Evolutionary conservation across 352 stramenopile species (phyloP).

Genomic region (Peronospora destructor): DNA sequence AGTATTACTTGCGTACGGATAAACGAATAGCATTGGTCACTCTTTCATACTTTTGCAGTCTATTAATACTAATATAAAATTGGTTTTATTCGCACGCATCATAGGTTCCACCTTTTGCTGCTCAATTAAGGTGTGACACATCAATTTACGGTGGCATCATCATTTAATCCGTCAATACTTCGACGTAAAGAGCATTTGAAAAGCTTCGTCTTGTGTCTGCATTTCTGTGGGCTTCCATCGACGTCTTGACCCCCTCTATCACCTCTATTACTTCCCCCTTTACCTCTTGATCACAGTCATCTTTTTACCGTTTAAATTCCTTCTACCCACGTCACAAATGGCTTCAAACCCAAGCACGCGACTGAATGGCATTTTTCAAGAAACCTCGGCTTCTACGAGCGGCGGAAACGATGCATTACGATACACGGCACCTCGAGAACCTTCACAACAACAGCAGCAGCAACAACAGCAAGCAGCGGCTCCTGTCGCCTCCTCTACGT

Average conservation of each 20-base stretch:
- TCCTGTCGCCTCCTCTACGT: constrained; percentile 12
- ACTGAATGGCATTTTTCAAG: constrained; percentile 55
- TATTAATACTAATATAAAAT: no score
- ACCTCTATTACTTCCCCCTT: constrained; percentile 4
- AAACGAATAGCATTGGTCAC: not conserved
- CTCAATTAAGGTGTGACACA: constrained; percentile 14
- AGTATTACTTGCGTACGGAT: no score
- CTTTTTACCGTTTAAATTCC: not conserved
- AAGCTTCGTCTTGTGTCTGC: constrained; percentile 6
- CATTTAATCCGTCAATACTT: constrained; percentile 21
- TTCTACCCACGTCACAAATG: constrained; percentile 16
- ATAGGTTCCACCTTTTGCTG: no score
- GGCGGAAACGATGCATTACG: constrained; percentile 60
- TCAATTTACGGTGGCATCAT: constrained; percentile 14
- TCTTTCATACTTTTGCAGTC: no score
- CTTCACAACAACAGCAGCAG: constrained; percentile 28
- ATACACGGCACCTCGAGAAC: constrained; percentile 63
- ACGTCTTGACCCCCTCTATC: not conserved
- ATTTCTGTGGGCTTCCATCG: not conserved
- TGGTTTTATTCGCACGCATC: no score
- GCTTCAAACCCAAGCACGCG: constrained; percentile 43
- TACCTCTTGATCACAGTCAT: not conserved
- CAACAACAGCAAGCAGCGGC: constrained; percentile 21
- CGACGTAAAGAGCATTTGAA: not conserved
- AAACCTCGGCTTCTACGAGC: constrained; percentile 14